Evolutionary conservation across 306 rosid genomes (phyloP).

Genomic region (Albizia julibrissin): DNA sequence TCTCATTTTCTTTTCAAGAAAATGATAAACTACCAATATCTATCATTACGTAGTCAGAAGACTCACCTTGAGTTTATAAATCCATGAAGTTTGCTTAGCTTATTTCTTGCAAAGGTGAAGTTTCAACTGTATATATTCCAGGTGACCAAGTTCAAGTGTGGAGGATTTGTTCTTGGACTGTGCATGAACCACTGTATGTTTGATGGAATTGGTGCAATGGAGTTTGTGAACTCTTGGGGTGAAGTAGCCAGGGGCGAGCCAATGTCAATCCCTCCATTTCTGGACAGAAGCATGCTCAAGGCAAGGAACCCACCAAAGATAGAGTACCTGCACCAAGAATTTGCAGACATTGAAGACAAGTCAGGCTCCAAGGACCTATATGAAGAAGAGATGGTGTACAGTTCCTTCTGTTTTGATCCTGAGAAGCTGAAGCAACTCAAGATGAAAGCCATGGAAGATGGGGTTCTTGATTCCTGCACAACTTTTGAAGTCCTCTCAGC

Average conservation of each 20-base stretch:
- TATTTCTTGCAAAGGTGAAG: slow-evolving; percentile 4
- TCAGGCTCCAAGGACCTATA: slow-evolving; percentile 50
- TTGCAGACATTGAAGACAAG: slow-evolving; percentile 75
- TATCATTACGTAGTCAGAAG: not conserved
- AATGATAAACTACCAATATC: slow-evolving; percentile 8
- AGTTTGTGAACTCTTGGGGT: slow-evolving; percentile 89
- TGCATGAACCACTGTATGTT: slow-evolving; percentile 86
- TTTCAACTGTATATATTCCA: slow-evolving; percentile 33
- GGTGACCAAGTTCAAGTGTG: slow-evolving; percentile 91
- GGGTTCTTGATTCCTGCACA: slow-evolving; percentile 59
- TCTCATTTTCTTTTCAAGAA: too few relatives aligned
- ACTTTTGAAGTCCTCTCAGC: slow-evolving; percentile 88
- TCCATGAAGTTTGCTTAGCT: not conserved
- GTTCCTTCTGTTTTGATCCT: slow-evolving; percentile 74
- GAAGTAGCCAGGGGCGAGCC: slow-evolving; percentile 74
- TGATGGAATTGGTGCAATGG: slow-evolving; percentile 88
- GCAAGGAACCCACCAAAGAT: slow-evolving; percentile 60
- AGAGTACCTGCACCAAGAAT: slow-evolving; percentile 69
- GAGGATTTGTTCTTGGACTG: slow-evolving; percentile 82
- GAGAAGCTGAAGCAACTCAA: slow-evolving; percentile 68
- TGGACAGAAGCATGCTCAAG: slow-evolving; percentile 68
- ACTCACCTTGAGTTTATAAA: not conserved
- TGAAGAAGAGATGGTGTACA: slow-evolving; percentile 64
- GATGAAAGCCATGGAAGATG: slow-evolving; percentile 64
- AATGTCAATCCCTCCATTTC: slow-evolving; percentile 56